Base-by-base conservation (phyloP, 495 filamentous ascomycete genomes). In the Immersiella caudata region DNA sequence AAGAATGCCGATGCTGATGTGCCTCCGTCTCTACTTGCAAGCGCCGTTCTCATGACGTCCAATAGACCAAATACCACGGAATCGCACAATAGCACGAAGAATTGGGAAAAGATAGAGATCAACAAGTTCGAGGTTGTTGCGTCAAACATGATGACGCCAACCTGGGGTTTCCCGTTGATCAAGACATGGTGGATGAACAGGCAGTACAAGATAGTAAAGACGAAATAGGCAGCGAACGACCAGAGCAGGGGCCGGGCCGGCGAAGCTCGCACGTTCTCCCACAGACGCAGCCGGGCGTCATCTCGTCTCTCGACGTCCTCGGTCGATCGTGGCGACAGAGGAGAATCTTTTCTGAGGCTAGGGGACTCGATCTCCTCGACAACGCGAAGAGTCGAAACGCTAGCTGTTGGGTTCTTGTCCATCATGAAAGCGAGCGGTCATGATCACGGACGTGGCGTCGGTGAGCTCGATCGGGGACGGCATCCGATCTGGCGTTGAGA, bases 1-100 rank as follows among this genome's bases (percentile, higher is more conserved):
- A 65, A 65, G 62, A 65, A 65, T 2, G 50, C 27, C 27, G 62
- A 65, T 14, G 62, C 62, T 14, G 62, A 65, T 21, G 62, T 65
- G 14, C 62, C 62, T 5, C 27, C 49, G 18, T 54, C 26, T 36
- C 62, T 46, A 25, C 51, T 33, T 27, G 62, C 62, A n/a, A 65
- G 52, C 11, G 62, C 51, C 7, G 62, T 50, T 14, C 62, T 25
- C 26, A 65, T 50, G 18, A 50, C 22, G 36, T 65, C 62, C n/a
- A 65, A 26, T 49, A 65, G 25, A 8, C 62, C 50, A 25, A 50
- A 56, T 12, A 65, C 25, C 62, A 65, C 11, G n/a, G 62, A 5
- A 16, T 65, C 62, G 16, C 50, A 46, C 12, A 56, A 25, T 26
- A 65, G 49, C 16, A 40, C 62, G 40, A 65, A 65, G 16, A 65